phyloP scores from a whole-genome alignment of 164 flowering plant species.

The Nymphaea colorata region DNA sequence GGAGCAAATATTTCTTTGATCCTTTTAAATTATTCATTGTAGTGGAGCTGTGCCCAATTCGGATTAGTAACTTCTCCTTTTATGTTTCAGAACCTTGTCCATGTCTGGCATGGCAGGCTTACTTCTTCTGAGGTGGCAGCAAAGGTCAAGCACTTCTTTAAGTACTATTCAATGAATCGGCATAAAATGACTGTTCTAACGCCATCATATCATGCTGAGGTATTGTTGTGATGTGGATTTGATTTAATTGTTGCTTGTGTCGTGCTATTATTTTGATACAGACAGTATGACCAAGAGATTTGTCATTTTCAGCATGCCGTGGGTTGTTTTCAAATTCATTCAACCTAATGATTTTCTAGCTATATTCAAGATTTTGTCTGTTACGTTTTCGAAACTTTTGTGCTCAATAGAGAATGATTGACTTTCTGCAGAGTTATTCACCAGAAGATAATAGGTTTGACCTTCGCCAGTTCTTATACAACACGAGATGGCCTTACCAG shows the following conservation, averaged over 20 bases:
- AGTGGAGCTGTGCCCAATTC: too few species aligned
- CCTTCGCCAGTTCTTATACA: conserved; percentile 88
- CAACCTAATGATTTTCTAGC: background rate
- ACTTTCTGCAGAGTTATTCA: conserved; percentile 71
- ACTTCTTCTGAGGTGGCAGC: conserved; percentile 68
- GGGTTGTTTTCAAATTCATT: background rate
- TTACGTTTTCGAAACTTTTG: too few species aligned
- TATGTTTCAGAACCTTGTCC: conserved; percentile 65
- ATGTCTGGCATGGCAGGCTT: conserved; percentile 63
- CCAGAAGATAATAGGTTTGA: conserved; percentile 96
- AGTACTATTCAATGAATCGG: conserved; percentile 89
- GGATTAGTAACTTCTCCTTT: background rate
- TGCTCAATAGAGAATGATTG: too few species aligned
- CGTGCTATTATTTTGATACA: conserved; percentile 1
- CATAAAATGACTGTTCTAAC: conserved; percentile 96
- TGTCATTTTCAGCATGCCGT: background rate
- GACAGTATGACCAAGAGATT: background rate
- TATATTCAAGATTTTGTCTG: background rate
- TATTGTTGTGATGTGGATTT: conserved; percentile 6
- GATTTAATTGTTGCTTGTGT: background rate
- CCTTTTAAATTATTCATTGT: too few species aligned
- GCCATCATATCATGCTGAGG: conserved; percentile 97
- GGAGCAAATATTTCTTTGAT: too few species aligned
- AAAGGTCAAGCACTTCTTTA: conserved; percentile 92
- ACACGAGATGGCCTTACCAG: conserved; percentile 89